Evolutionary conservation across 108 stramenopile species (phyloP), one percentile per base, ranked within the genome.

Genomic region (Stephanodiscus triporus): DNA sequence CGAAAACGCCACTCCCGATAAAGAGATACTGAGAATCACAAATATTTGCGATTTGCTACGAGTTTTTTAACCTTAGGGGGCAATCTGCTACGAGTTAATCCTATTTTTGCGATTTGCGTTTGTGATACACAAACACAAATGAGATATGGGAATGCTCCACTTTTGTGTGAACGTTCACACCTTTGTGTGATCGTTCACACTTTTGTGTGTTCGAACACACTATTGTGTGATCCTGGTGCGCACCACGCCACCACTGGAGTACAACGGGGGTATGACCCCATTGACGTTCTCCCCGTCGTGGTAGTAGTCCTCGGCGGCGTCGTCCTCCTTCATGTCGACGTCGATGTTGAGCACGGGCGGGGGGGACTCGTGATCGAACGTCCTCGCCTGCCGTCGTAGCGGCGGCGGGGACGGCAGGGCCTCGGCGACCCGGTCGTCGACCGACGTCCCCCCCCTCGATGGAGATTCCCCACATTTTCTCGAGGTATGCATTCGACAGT

Each of bases 401-500:
- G 48, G 43, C 29, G 58, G 63, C 20, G 22, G 27, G 17, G 56
- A 30, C 14, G 27, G 14, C 17, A 10, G 56, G 17, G 30, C 32
- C 17, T 23, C 20, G 59, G 26, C 24, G 16, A 29, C 27, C 30
- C 26, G 30, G 56, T 57, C n/a, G n/a, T n/a, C n/a, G n/a, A n/a
- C 56, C 30, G 30, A 30, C 56, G 56, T n/a, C n/a, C n/a, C n/a
- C 27, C 4, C 56, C 56, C 36, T 70, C 45, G 43, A 70, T 70
- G 42, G 68, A 58, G 20, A 70, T 70, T 30, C 68, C 55, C 37
- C 40, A 42, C 34, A 70, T 70, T 37, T 32, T 54, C 29, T 70
- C 68, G 29, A 70, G 30, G 32, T 43, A 70, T n/a, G 68, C 58
- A 59, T 70, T 70, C 10, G 68, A 70, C 9, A n/a, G n/a, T n/a